Evolutionary conservation across 306 rosid genomes (phyloP).

Genomic region (Gastrolobium villosum): DNA sequence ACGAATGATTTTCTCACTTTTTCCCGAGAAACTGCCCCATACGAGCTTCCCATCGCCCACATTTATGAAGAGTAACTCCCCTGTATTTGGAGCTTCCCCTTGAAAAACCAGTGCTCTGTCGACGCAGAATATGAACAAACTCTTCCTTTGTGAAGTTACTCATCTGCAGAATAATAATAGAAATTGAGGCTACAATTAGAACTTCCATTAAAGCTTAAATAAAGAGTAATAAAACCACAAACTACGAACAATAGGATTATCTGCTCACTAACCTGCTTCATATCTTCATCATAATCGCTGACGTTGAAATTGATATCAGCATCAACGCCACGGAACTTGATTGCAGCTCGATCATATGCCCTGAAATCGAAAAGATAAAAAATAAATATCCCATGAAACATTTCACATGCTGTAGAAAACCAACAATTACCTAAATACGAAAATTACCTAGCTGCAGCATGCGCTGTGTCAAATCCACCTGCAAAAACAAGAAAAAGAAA

Average conservation of each 20-base stretch:
- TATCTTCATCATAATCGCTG: slow-evolving; percentile 84
- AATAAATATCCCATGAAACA: not conserved
- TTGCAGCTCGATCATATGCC: slow-evolving; percentile 97
- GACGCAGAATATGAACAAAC: slow-evolving; percentile 88
- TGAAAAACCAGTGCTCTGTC: slow-evolving; percentile 94
- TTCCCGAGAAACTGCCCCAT: slow-evolving; percentile 97
- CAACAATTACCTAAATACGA: not conserved
- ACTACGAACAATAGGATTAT: not conserved
- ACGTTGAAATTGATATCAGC: slow-evolving; percentile 92
- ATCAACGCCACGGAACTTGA: slow-evolving; percentile 86
- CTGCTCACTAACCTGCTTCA: slow-evolving; percentile 67
- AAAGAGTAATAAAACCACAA: not conserved
- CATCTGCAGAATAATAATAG: slow-evolving; percentile 61
- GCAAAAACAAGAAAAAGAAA: slow-evolving; percentile 10
- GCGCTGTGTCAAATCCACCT: slow-evolving; percentile 97
- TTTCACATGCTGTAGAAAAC: not conserved
- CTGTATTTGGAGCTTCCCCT: slow-evolving; percentile 94
- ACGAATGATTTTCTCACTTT: slow-evolving; percentile 62
- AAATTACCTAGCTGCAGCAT: slow-evolving; percentile 87
- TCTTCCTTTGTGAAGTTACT: slow-evolving; percentile 82
- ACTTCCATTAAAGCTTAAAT: not conserved
- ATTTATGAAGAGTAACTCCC: slow-evolving; percentile 95
- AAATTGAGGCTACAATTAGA: slow-evolving; percentile 4
- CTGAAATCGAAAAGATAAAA: slow-evolving; percentile 49
- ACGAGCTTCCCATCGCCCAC: slow-evolving; percentile 99